These are phyloP conservation scores for Geosmithia morbida DNA, from an alignment of 2,329 filamentous ascomycete species.

Conservation along the genomic window DNA sequence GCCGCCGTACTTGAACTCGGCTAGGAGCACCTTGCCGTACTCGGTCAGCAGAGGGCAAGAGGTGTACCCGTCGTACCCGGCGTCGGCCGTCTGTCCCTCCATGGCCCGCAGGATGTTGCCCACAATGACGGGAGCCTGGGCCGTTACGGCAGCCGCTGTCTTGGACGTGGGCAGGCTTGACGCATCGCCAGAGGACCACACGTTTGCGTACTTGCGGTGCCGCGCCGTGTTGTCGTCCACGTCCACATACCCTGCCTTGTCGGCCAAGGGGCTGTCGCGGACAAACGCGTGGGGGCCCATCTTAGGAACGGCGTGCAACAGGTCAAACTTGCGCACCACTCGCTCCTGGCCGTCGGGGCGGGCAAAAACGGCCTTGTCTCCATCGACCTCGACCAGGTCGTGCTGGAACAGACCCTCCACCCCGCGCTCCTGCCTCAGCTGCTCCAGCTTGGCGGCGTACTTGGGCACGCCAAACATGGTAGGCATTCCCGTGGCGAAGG, in stretches of 20 bases:
- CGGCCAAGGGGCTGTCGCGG: constrained; percentile 35
- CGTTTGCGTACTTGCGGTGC: constrained; percentile 38
- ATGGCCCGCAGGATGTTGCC: constrained; percentile 27
- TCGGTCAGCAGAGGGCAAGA: constrained; percentile 39
- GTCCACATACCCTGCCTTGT: constrained; percentile 42
- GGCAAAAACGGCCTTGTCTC: constrained; percentile 36
- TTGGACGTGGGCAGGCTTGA: constrained; percentile 45
- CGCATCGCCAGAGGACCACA: constrained; percentile 45
- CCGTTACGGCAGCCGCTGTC: constrained; percentile 36
- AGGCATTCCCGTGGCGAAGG: constrained; percentile 39
- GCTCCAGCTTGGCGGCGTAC: constrained; percentile 38
- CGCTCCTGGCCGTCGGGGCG: constrained; percentile 23
- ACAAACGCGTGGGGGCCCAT: constrained; percentile 42
- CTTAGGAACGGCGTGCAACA: constrained; percentile 43
- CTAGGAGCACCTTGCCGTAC: constrained; percentile 48
- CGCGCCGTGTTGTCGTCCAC: constrained; percentile 37
- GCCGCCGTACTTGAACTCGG: constrained; percentile 51
- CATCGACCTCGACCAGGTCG: constrained; percentile 36
- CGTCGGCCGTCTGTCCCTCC: constrained; percentile 25
- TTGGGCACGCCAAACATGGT: constrained; percentile 47
- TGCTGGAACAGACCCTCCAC: constrained; percentile 46
- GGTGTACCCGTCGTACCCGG: constrained; percentile 38
- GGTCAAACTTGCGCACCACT: constrained; percentile 33
- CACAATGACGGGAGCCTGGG: constrained; percentile 35
- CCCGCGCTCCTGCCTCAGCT: constrained; percentile 34